Conservation (phyloP, 2,329 filamentous ascomycete genomes). For the Nigrospora osmanthi region DNA sequence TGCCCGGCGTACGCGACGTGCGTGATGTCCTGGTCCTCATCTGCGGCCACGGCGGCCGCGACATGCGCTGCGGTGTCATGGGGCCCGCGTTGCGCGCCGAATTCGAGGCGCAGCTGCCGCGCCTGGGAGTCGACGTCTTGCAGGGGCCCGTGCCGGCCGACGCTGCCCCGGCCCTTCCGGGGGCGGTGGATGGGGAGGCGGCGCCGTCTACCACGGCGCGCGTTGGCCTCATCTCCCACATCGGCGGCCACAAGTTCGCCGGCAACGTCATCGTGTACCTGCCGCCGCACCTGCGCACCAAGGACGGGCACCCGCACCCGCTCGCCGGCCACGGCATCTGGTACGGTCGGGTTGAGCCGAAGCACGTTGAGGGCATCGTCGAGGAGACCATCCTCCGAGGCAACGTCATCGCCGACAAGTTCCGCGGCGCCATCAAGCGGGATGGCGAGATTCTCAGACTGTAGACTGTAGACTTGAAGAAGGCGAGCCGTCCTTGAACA, state of each 20-base stretch:
- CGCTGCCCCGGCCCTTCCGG: conserved; percentile 16
- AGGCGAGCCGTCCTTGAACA: neutral
- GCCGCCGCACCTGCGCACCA: conserved; percentile 42
- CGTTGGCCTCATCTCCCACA: conserved; percentile 67
- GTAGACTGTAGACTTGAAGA: conserved; percentile 13
- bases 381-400: conserved; percentile 61
- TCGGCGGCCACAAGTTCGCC: conserved; percentile 80
- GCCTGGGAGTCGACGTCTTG: conserved; percentile 40
- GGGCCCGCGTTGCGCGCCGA: conserved; percentile 65
- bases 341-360: conserved; percentile 73
- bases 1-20: conserved; percentile 53
- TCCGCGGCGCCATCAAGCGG: conserved; percentile 59
- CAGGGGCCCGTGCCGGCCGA: conserved; percentile 34
- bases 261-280: conserved; percentile 80
- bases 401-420: conserved; percentile 61
- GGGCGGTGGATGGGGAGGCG: conserved; percentile 8
- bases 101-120: conserved; percentile 55
- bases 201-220: conserved; percentile 35
- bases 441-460: conserved; percentile 44
- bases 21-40: conserved; percentile 70
- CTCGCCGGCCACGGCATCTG: conserved; percentile 68
- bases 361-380: conserved; percentile 69
- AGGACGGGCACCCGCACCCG: conserved; percentile 39
- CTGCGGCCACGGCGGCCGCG: conserved; percentile 79
- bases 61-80: conserved; percentile 73